Base-by-base conservation (phyloP, 108 stramenopile genomes). In the Stephanodiscus minutulus region DNA sequence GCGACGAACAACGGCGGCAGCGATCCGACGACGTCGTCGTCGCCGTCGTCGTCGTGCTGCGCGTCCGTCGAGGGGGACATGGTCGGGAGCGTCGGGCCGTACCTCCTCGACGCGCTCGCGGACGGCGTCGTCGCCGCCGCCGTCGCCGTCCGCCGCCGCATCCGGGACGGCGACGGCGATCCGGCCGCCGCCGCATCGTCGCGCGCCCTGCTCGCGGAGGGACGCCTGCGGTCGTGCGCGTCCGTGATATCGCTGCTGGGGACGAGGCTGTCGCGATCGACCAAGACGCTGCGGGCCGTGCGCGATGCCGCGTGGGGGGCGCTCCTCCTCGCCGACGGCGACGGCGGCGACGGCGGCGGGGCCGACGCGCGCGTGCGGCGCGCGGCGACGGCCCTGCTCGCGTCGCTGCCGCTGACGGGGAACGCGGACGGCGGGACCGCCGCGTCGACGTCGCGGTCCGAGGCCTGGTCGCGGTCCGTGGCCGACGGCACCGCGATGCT, bases 31-130 rank as follows among this genome's bases (percentile, higher is more conserved):
- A 12, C 7, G 65, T 25, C 24, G 27, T 29, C 29, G 28, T 0
- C 5, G 8, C 3, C 35, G 35, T 36, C 5, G 35, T 6, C 35
- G 35, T 55, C 58, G 36, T 52, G 41, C 21, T 72, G 62, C 63
- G 65, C 65, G 33, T 48, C 29, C 12, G 20, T 74, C 22, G 73
- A 74, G 57, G 43, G 21, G 58, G 73, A 74, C 28, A 74, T 74
- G 73, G 60, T 74, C 6, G 46, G 63, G 13, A 64, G 65, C 33
- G 52, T 74, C n/a, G 73, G 65, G 13, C 21, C 36, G 36, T 35
- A 61, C 25, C 22, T 74, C 17, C 35, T 74, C 3, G 73, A 74
- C 52, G 65, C 73, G 0, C 57, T 74, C 13, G n/a, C 22, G 9
- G 73, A 74, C 24, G 66, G n/a, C 18, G 20, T 74, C 9, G 20